These are phyloP conservation scores for Sindora glabra DNA, from an alignment of 306 rosid genomes.

Conservation along the genomic window DNA sequence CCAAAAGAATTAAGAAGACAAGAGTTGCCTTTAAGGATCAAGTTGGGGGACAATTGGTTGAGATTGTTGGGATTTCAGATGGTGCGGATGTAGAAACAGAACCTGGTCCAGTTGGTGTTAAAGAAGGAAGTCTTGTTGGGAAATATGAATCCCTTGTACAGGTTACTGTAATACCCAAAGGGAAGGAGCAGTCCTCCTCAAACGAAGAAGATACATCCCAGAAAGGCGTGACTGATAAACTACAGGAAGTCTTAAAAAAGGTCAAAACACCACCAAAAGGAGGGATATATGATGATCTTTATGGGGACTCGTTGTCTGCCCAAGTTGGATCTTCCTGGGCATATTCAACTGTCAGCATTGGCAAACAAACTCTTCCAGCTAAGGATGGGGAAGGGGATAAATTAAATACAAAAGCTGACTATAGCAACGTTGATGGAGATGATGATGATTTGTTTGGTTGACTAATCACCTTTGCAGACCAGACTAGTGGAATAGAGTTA, in stretches of 20 bases:
- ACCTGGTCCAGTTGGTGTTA: conserved; percentile 92
- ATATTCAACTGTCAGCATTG: conserved; percentile 37
- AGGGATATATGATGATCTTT: conserved; percentile 83
- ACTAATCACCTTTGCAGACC: conserved; percentile 23
- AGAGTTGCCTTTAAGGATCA: conserved; percentile 92
- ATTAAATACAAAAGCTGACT: conserved; percentile 31
- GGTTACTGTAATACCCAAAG: conserved; percentile 81
- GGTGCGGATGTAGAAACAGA: conserved; percentile 93
- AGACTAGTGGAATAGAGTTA: conserved; percentile 18
- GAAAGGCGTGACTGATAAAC: conserved; percentile 86
- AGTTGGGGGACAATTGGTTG: conserved; percentile 85
- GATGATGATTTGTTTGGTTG: conserved; percentile 85
- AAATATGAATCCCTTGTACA: conserved; percentile 94
- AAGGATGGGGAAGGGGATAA: conserved; percentile 33
- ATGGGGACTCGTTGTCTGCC: conserved; percentile 77
- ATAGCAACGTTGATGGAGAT: conserved; percentile 41
- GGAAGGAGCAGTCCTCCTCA: conserved; percentile 58
- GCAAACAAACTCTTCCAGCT: conserved; percentile 30
- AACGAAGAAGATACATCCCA: conserved; percentile 55
- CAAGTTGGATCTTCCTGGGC: conserved; percentile 96
- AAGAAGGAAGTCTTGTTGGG: conserved; percentile 98
- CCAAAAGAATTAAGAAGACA: conserved; percentile 64
- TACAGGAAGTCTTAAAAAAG: conserved; percentile 80
- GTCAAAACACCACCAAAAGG: conserved; percentile 58
- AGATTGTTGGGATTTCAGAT: conserved; percentile 88